Conservation (phyloP, 345 rosid genomes). For the Lenwebbia sp. region DNA sequence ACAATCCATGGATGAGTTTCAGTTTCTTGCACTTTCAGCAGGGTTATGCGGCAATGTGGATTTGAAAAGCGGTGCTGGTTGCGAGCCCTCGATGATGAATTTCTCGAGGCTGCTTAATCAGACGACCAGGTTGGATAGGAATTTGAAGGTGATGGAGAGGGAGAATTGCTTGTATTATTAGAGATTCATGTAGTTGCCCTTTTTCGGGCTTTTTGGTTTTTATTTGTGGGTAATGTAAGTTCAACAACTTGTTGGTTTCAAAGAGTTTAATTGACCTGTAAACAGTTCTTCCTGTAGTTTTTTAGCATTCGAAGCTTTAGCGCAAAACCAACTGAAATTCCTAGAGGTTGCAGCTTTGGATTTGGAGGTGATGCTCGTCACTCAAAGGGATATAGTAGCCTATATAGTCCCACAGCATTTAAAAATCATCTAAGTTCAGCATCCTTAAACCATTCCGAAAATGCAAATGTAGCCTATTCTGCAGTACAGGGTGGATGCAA, state of each 20-base stretch:
- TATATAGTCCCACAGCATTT: not conserved
- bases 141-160: constrained; percentile 9
- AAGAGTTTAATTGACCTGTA: not conserved
- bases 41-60: constrained; percentile 28
- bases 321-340: not conserved
- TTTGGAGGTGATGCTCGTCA: not conserved
- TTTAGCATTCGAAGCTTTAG: not conserved
- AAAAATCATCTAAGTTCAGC: not conserved
- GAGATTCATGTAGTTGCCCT: constrained; percentile 3
- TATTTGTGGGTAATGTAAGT: not conserved
- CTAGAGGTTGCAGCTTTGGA: not conserved
- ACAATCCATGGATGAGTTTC: constrained; percentile 91
- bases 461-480: not conserved
- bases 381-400: not conserved
- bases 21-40: constrained; percentile 48
- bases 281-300: not conserved
- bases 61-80: constrained; percentile 20
- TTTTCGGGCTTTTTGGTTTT: not conserved
- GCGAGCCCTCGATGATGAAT: constrained; percentile 31
- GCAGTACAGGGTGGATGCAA: not conserved
- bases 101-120: constrained; percentile 40
- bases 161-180: constrained; percentile 2
- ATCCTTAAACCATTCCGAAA: not conserved
- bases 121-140: constrained; percentile 26
- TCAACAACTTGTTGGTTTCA: constrained; percentile 55